Evolutionary conservation across 192 early-diverging fungal species (phyloP).

Genomic region (Thoreauomyces humboldtii): DNA sequence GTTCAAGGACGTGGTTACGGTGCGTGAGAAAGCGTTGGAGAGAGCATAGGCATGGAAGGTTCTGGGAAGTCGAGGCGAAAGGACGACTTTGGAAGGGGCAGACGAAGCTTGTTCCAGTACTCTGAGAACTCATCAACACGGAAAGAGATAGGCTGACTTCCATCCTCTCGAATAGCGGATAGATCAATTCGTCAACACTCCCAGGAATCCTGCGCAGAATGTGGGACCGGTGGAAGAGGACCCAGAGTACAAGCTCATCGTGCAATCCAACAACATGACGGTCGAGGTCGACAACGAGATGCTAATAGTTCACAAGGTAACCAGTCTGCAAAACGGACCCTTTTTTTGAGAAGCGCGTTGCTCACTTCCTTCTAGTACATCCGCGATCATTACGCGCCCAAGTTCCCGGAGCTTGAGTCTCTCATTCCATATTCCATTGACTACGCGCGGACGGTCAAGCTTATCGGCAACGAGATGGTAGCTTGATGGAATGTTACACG

Average conservation of each 20-base stretch:
- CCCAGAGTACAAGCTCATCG: slow-evolving; percentile 83
- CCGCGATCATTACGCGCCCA: slow-evolving; percentile 82
- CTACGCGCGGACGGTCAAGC: slow-evolving; percentile 80
- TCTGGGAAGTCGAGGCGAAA: not conserved
- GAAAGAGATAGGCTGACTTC: no score
- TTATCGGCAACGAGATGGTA: slow-evolving; percentile 68
- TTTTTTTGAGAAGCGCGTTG: not conserved
- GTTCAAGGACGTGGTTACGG: slow-evolving; percentile 60
- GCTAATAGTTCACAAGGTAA: slow-evolving; percentile 79
- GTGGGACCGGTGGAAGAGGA: slow-evolving; percentile 75
- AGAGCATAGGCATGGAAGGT: not conserved
- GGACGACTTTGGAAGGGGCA: no score
- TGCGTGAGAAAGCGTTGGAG: no score
- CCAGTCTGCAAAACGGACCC: not conserved
- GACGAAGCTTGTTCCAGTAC: no score
- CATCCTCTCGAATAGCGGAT: slow-evolving; percentile 41
- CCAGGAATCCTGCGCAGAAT: slow-evolving; percentile 41
- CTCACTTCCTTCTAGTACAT: slow-evolving; percentile 65
- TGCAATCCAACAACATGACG: slow-evolving; percentile 80
- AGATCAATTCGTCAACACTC: slow-evolving; percentile 40
- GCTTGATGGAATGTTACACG: not conserved
- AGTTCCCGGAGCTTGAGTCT: slow-evolving; percentile 90
- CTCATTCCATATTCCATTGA: slow-evolving; percentile 85
- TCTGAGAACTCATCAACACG: no score
- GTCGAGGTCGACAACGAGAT: slow-evolving; percentile 88